These are phyloP conservation scores for Globisporangium lucens DNA, from an alignment of 352 stramenopile species.

Conservation along the genomic window DNA sequence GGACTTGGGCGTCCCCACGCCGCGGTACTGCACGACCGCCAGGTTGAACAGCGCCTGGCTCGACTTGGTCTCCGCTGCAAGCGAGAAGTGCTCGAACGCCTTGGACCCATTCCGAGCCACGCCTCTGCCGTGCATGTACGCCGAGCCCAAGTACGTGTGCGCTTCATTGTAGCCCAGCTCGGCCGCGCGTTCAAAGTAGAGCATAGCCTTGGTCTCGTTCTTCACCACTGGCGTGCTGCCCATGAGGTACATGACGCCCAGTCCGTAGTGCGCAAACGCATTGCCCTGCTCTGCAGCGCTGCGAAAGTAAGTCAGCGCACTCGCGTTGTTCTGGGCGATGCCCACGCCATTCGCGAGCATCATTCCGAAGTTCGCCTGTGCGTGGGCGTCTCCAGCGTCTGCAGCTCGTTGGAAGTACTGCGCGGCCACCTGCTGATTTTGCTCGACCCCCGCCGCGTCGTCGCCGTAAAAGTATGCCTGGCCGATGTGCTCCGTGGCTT, in stretches of 20 bases:
- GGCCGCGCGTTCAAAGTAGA: slow-evolving; percentile 60
- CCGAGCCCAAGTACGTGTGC: slow-evolving; percentile 64
- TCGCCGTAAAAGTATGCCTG: slow-evolving; percentile 79
- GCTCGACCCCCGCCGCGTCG: slow-evolving; percentile 42
- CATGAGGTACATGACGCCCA: slow-evolving; percentile 64
- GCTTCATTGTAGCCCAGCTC: slow-evolving; percentile 56
- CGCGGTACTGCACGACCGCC: slow-evolving; percentile 71
- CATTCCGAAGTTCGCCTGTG: slow-evolving; percentile 71
- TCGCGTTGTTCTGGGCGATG: slow-evolving; percentile 47
- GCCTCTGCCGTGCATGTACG: slow-evolving; percentile 60
- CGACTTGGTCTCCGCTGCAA: slow-evolving; percentile 46
- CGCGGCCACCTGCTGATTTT: slow-evolving; percentile 45
- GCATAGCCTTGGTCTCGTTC: slow-evolving; percentile 56
- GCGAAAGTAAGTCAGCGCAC: slow-evolving; percentile 62
- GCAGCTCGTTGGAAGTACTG: slow-evolving; percentile 69
- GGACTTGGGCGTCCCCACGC: slow-evolving; percentile 43
- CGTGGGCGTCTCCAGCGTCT: slow-evolving; percentile 54
- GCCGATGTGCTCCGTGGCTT: slow-evolving; percentile 59
- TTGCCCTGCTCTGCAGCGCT: slow-evolving; percentile 47
- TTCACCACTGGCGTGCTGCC: slow-evolving; percentile 34
- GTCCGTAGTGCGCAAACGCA: slow-evolving; percentile 60
- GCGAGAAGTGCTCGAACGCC: slow-evolving; percentile 60
- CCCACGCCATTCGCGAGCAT: slow-evolving; percentile 70
- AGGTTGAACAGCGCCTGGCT: slow-evolving; percentile 66
- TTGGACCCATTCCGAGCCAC: slow-evolving; percentile 39